A percentile compares a stretch with the other conserved stretches of the same genome.
These are phyloP conservation scores for Immersiella caudata DNA, from an alignment of 495 filamentous ascomycete species.

Conservation along the genomic window DNA sequence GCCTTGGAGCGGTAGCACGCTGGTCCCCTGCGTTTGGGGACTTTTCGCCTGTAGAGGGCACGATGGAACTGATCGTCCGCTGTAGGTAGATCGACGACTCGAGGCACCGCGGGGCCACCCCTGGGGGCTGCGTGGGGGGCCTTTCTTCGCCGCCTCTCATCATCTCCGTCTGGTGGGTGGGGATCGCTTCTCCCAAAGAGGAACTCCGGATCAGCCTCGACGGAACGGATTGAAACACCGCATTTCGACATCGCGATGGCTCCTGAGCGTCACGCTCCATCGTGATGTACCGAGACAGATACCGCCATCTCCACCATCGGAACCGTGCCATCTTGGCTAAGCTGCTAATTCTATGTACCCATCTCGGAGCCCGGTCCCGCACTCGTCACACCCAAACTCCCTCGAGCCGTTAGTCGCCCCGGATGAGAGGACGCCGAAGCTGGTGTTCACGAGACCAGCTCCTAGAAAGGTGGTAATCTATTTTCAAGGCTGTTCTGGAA, in stretches of 20 bases:
- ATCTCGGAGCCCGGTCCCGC: neutral
- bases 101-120: neutral
- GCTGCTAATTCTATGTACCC: neutral
- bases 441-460: neutral
- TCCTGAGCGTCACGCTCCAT: neutral
- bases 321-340: neutral
- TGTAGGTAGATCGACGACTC: neutral
- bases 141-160: neutral
- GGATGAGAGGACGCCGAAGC: neutral
- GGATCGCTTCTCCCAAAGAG: constrained; percentile 31
- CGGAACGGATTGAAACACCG: constrained; percentile 26
- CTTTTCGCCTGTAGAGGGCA: neutral
- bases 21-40: neutral
- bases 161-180: constrained; percentile 5
- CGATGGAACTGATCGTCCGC: neutral
- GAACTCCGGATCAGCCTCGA: constrained; percentile 29
- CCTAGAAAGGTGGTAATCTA: neutral
- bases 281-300: neutral
- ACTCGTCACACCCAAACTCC: neutral
- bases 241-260: constrained; percentile 14
- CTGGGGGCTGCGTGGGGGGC: constrained; percentile 22
- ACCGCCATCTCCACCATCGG: neutral
- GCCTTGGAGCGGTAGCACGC: neutral
- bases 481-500: neutral
- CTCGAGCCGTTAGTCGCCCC: neutral